A percentile compares a stretch with the other conserved stretches of the same genome.
Evolutionary conservation across 257 asterid genomes (phyloP).

Genomic region (Nicotiana benthamiana): DNA sequence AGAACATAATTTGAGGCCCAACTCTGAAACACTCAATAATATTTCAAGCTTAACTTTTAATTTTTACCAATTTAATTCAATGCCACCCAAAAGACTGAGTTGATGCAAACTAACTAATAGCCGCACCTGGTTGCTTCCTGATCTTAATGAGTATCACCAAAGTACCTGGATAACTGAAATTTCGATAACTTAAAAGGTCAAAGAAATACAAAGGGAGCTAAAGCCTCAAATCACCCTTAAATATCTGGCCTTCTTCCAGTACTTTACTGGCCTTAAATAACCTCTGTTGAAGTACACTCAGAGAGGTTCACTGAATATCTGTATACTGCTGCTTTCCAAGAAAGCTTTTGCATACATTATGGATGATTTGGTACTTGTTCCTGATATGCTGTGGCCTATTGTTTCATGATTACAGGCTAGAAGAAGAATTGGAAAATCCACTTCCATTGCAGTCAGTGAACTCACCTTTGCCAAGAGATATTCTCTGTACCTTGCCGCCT

Average conservation of each 20-base stretch:
- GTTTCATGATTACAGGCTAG: conserved; percentile 39
- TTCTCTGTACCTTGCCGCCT: conserved; percentile 55
- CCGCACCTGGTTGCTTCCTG: conserved; percentile 1
- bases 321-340: neutral
- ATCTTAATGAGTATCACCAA: neutral
- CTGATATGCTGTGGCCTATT: neutral
- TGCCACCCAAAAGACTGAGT: neutral
- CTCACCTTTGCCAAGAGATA: conserved; percentile 50
- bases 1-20: neutral
- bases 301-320: neutral
- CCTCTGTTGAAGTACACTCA: neutral
- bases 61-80: neutral
- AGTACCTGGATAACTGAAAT: neutral
- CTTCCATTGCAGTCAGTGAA: conserved; percentile 59
- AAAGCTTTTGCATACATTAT: neutral
- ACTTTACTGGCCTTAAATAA: neutral
- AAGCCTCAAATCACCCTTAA: neutral
- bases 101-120: neutral
- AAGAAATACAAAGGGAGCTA: neutral
- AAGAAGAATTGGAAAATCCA: conserved; percentile 52
- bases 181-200: neutral
- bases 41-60: neutral
- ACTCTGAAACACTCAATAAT: neutral
- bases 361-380: neutral
- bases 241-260: neutral